phyloP scores from a whole-genome alignment of 2,329 filamentous ascomycete genomes.

The Penicillium digitatum region DNA sequence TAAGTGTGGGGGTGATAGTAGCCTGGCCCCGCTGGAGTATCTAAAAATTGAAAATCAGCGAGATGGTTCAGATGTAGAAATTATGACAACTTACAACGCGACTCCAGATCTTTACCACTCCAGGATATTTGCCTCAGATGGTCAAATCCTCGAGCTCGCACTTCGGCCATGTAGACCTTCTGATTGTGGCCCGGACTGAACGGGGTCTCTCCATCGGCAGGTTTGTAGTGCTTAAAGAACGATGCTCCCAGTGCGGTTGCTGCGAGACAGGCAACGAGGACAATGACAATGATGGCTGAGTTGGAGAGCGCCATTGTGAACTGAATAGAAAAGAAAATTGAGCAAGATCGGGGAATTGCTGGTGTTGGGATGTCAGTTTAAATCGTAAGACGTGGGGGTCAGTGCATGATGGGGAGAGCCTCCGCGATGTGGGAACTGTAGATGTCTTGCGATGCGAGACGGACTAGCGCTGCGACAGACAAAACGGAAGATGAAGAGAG shows the following conservation, averaged over 20 bases:
- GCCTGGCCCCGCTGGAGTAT: slow-evolving; percentile 9
- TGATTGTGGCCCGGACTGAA: slow-evolving; percentile 28
- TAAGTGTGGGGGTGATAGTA: slow-evolving; percentile 10
- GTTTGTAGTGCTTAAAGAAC: slow-evolving; percentile 28
- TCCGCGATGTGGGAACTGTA: neutral
- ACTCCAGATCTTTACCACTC: slow-evolving; percentile 21
- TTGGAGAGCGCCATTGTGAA: slow-evolving; percentile 23
- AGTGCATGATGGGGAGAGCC: slow-evolving; percentile 3
- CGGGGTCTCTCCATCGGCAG: slow-evolving; percentile 16
- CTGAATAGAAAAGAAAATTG: neutral
- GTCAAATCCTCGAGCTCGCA: slow-evolving; percentile 27
- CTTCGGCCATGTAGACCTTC: slow-evolving; percentile 31
- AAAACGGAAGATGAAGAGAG: neutral
- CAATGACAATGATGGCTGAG: slow-evolving; percentile 30
- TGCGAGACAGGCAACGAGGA: slow-evolving; percentile 32
- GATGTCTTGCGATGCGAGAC: neutral
- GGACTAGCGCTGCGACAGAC: neutral
- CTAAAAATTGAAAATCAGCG: slow-evolving; percentile 11
- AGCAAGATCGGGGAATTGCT: neutral
- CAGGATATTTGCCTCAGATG: slow-evolving; percentile 23
- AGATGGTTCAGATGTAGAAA: neutral
- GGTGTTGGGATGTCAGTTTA: neutral
- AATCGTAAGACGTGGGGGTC: neutral
- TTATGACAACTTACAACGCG: slow-evolving; percentile 18
- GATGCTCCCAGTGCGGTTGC: slow-evolving; percentile 30